Evolutionary conservation across 306 rosid genomes (phyloP), one percentile per base, ranked within the genome.

Genomic region (Leucaena leucocephala): DNA sequence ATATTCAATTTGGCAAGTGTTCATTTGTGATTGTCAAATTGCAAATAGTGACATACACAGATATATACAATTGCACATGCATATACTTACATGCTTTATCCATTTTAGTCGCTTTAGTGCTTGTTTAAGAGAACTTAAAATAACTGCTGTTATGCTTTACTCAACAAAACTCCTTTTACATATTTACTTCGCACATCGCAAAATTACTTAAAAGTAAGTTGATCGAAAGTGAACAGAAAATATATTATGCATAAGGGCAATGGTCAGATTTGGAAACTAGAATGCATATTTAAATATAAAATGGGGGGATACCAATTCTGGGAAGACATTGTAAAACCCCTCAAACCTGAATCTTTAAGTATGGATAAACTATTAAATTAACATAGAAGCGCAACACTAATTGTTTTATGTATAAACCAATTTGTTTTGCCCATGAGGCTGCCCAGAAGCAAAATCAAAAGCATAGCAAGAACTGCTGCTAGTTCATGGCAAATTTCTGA

Each of bases 401-500:
- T 58, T 74, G 54, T 69, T 65, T 27, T 17, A 43, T 55, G 52
- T 68, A 83, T 83, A 76, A 61, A 75, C 54, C 57, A 44, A 44
- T 48, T 49, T 15, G 58, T 74, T 78, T 74, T 68, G 75, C 35
- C 71, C 75, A 52, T 27, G 48, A 15, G 27, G 19, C n/a, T 0
- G 38, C 49, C 75, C 33, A 52, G n/a, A 21, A 21, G n/a, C 52
- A 55, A 22, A 72, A 66, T 27, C 66, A 77, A 27, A 66, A 80
- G 52, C 74, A 75, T 15, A 68, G 16, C 4, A 59, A 44, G 42
- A 49, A 52, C 49, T 68, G 33, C 14, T 57, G 17, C 74, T 80
- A 85, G 62, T 79, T 78, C 89, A 86, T 86, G 35, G 90, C 90
- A 49, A 82, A 82, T 83, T 87, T 87, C 84, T 87, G 89, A 52